Evolutionary conservation across 371 early-diverging fungal genomes (phyloP).

Genomic region (Zychaea mexicana): DNA sequence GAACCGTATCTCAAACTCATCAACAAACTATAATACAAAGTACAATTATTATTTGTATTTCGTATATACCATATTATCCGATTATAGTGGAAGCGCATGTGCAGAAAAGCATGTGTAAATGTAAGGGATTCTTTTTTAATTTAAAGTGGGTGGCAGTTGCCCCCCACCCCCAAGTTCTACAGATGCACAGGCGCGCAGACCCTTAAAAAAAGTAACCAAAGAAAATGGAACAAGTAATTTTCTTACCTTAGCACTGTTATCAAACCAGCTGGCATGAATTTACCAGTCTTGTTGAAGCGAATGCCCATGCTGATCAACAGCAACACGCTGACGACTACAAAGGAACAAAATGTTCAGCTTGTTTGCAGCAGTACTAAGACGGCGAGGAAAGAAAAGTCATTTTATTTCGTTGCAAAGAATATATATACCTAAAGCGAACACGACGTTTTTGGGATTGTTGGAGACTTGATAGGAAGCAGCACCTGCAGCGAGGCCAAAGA

Average conservation of each 20-base stretch:
- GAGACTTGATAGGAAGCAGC: conserved; percentile 49
- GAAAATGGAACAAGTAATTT: too few relatives aligned
- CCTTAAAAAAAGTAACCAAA: too few relatives aligned
- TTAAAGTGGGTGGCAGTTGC: too few relatives aligned
- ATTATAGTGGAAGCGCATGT: too few relatives aligned
- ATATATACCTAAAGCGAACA: conserved; percentile 43
- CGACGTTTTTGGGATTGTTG: conserved; percentile 43
- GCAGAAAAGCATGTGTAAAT: too few relatives aligned
- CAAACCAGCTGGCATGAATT: conserved; percentile 69
- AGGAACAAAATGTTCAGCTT: background rate
- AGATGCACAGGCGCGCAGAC: too few relatives aligned
- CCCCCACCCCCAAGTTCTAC: background rate
- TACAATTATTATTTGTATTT: too few relatives aligned
- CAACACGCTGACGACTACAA: conserved; percentile 37
- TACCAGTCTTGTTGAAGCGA: conserved; percentile 54
- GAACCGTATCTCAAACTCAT: conserved; percentile 33
- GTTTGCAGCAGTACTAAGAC: background rate
- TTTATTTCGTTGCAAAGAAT: background rate
- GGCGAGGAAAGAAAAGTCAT: too few relatives aligned
- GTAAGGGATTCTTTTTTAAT: background rate
- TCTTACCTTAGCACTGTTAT: conserved; percentile 53
- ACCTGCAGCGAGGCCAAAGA: conserved; percentile 42
- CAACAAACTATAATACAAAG: conserved; percentile 20
- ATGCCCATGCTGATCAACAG: conserved; percentile 61
- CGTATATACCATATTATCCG: too few relatives aligned